A percentile compares a stretch with the other conserved stretches of the same genome.
phyloP scores from a whole-genome alignment of 192 early-diverging fungal genomes.

The Gonapodya prolifera region DNA sequence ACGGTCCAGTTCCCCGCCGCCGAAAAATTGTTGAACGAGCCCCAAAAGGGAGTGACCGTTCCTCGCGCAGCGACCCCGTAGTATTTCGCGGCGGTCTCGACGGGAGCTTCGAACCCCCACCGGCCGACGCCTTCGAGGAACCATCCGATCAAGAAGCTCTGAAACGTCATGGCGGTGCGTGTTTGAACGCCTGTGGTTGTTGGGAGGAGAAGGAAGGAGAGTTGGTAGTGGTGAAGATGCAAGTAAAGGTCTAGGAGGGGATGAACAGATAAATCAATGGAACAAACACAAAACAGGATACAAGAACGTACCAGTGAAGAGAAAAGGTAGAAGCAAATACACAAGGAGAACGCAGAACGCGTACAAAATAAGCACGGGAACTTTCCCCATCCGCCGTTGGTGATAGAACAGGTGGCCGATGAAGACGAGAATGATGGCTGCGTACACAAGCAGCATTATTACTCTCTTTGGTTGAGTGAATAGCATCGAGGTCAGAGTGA shows the following conservation, averaged over 20 bases:
- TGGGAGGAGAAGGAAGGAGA: not conserved
- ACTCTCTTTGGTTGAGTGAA: not conserved
- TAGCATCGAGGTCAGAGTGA: not conserved
- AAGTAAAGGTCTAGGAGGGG: not conserved
- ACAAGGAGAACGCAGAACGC: not conserved
- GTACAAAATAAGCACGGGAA: not conserved
- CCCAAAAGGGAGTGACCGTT: not conserved
- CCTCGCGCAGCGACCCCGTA: not conserved
- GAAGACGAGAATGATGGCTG: not conserved
- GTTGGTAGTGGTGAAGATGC: not conserved
- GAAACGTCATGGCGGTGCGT: not conserved
- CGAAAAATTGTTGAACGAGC: not conserved
- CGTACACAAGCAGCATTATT: not conserved
- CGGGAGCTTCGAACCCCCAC: not conserved
- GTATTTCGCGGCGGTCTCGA: not conserved
- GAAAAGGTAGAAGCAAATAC: not conserved
- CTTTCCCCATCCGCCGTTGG: not conserved
- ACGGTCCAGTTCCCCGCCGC: not conserved
- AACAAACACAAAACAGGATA: too few species aligned
- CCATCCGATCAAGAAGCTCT: slow-evolving; percentile 1
- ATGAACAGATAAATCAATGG: too few species aligned
- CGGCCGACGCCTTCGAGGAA: slow-evolving; percentile 5
- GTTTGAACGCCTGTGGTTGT: not conserved
- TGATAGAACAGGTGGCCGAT: not conserved
- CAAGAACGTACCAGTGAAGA: not conserved